Base-by-base conservation (phyloP, 352 stramenopile genomes). In the Phytophthora foliorum region DNA sequence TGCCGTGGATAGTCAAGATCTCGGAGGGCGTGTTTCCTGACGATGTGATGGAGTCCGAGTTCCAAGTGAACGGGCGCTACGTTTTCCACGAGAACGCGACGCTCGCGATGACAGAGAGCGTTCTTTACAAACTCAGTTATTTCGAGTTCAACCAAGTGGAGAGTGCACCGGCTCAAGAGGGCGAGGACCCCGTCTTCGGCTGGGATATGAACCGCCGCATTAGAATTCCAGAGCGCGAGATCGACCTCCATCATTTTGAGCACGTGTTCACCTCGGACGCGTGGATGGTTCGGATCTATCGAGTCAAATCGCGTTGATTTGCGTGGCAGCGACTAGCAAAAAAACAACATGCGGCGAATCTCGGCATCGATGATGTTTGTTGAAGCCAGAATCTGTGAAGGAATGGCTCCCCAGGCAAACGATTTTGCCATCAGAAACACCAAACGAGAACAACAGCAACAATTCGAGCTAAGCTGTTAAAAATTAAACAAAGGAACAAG, bases 81-180 rank as follows among this genome's bases (percentile, higher is more conserved):
- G 57, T 94, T 60, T 83, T 92, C 22, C 76, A 88, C 41, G 78
- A 89, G 39, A 86, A 89, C 29, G 86, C 86, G 14, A 92, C 90
- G 31, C 77, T 79, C 13, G 90, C 84, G 6, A 87, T 98, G 81
- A 82, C 72, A 11, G 79, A 97, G 57, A 98, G 90, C 67, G 67
- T 98, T 38, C 70, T 97, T 17, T 98, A 98, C 79, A 98, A 98
- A 69, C 82, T 98, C 34, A 96, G 88, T 67, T 98, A 97, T 64
- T 82, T 84, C 29, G 77, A 92, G 36, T 97, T 93, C 53, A 79
- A 81, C 50, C 66, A 79, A 48, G 72, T 90, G 2, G 51, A 86
- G 46, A 57, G 63, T 38, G 52, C 44, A 19, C 62, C 36, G 17
- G 29, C 39, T n/a, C 48, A 68, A 31, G 73, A 69, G 6, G 67